Conservation (phyloP, 2,329 filamentous ascomycete genomes). For the Cryphonectria japonica region DNA sequence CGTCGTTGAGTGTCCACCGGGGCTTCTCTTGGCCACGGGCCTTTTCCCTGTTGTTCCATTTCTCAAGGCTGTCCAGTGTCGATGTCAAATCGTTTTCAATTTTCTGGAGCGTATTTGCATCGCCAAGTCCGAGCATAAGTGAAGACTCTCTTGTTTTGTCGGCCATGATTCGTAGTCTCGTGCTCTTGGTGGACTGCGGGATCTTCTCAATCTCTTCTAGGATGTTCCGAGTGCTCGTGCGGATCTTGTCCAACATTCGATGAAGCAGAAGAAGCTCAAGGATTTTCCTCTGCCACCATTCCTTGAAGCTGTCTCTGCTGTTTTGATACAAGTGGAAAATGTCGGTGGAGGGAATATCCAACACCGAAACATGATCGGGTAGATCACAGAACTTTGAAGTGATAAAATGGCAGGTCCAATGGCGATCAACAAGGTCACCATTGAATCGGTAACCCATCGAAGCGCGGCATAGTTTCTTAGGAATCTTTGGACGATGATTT, state of each 20-base stretch:
- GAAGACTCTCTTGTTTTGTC: neutral
- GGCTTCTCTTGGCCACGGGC: conserved; percentile 6
- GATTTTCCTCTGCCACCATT: conserved; percentile 14
- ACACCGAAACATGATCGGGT: too few relatives aligned
- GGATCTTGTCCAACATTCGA: neutral
- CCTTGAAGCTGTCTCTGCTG: neutral
- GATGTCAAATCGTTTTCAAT: conserved; percentile 1
- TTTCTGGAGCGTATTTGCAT: neutral
- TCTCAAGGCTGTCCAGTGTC: neutral
- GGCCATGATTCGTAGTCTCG: neutral
- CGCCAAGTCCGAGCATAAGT: neutral
- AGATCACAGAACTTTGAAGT: too few relatives aligned
- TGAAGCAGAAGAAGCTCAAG: neutral
- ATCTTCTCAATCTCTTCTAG: neutral
- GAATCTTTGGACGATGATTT: too few relatives aligned
- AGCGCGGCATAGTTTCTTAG: neutral
- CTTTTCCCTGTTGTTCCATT: conserved; percentile 3
- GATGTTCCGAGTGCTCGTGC: neutral
- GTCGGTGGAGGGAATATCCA: too few relatives aligned
- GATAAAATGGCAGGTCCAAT: conserved; percentile 19
- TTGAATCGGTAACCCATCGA: conserved; percentile 3
- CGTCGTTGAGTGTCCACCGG: conserved; percentile 15
- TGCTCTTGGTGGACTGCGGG: neutral
- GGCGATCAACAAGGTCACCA: conserved; percentile 13
- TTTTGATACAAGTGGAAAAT: neutral